Base-by-base conservation (phyloP, 1,284 basidiomycete species). In the Acaromyces ingoldii region DNA sequence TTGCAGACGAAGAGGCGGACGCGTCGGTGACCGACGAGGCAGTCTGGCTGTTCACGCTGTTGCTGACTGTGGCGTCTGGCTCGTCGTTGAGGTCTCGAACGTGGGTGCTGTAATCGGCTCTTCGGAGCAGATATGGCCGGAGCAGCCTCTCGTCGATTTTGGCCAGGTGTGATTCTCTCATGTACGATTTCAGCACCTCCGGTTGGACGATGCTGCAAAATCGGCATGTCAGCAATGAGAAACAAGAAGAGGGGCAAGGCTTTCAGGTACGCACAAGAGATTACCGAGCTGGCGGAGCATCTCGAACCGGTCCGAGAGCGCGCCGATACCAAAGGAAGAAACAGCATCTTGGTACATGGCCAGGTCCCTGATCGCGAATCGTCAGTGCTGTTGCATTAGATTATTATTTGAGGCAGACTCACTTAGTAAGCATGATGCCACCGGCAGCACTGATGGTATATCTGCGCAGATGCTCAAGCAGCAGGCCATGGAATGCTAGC, bases 221-320 rank as follows among this genome's bases (percentile, higher is more conserved):
- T 34, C 11, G 13, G 19, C 19, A 34, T 34, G 19, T 34, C 11
- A 13, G 19, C 19, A 34, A 34, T 11, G 33, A 34, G 33, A 34
- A 34, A 34, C 11, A 34, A 34, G 19, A n/a, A n/a, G 33, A n/a
- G 19, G 13, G 19, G 33, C 13, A 34, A 34, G 46, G 7, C 1
- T 9, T 6, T 17, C 31, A 22, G 86, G 86, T 40, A 96, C 88
- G 63, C 96, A 86, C 81, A 97, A 99, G 53, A 93, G 83, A 73
- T 97, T 95, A 66, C 95, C 95, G 1, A 99, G 84, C 76, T 98
- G 92, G 40, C 93, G 87, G 61, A 98, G 86, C 81, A 98, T 97
- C 74, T 98, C 95, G 79, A 95, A 99, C 17, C 95, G 89, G 76
- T 97, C 93, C 58, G 86, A 84, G 3, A 99, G 80, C 1, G 88